Conservation (phyloP, 805 yeast species). For the Wickerhamiella vanderwaltii region DNA sequence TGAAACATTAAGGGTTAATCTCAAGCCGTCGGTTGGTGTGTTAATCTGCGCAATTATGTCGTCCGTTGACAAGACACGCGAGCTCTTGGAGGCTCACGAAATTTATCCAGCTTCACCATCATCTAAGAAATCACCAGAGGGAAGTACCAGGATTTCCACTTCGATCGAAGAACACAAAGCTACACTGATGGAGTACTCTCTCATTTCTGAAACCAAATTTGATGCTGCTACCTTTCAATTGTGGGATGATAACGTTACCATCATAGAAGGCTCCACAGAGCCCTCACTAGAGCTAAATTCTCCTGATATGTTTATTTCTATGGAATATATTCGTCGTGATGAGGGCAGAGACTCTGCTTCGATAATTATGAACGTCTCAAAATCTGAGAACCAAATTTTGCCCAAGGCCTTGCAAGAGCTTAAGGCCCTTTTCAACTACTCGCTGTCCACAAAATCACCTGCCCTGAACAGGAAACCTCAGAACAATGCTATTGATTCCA, state of each 20-base stretch:
- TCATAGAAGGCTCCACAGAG: background rate
- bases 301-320: constrained; percentile 54
- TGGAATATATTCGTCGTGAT: constrained; percentile 35
- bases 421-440: constrained; percentile 18
- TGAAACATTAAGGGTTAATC: constrained; percentile 21
- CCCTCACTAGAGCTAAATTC: constrained; percentile 45
- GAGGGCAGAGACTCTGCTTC: constrained; percentile 10
- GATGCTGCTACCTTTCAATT: constrained; percentile 17
- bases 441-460: background rate
- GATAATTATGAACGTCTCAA: background rate
- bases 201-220: constrained; percentile 11
- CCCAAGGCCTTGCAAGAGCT: constrained; percentile 60
- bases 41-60: constrained; percentile 36
- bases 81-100: background rate
- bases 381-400: constrained; percentile 54
- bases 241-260: constrained; percentile 20
- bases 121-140: no score
- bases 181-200: constrained; percentile 6
- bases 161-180: background rate
- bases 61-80: constrained; percentile 30
- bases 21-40: constrained; percentile 28
- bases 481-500: background rate
- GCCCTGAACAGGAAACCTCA: background rate
- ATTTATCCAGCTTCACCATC: no score
- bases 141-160: background rate